Evolutionary conservation across 257 asterid species (phyloP), one percentile per base, ranked within the genome.

Genomic region (Capsicum baccatum): DNA sequence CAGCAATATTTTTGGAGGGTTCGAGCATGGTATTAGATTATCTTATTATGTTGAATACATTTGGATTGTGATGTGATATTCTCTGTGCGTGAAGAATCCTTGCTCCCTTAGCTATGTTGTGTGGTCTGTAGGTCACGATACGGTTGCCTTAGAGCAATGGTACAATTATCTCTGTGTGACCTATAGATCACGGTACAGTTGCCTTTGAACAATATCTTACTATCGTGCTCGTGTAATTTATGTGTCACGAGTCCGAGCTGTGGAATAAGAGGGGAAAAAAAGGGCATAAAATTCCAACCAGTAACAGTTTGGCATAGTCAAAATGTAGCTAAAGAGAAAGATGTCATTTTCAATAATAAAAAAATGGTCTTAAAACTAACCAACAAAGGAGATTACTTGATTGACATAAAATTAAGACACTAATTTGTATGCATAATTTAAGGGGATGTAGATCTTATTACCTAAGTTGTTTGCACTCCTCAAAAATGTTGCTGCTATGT

Each of bases 381-480:
- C 42, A 69, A 44, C 78, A 69, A 7, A 39, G 15, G 13, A 69
- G 55, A 16, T 69, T 39, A 15, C 54, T 69, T 69, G 78, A 39
- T 69, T 69, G 55, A 69, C 55, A 69, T 69, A 54, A 26, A 69
- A 39, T 69, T 68, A 39, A 69, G 33, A 69, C 78, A 39, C 13
- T 37, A 37, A 8, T 69, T 67, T 35, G 69, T 63, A 21, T 7
- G 54, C 55, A 69, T 39, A 69, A 69, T 69, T 39, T 3, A 39
- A 7, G 13, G 54, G 26, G 26, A 39, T 39, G 26, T 39, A 14
- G 54, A 69, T 39, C 39, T 69, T 42, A 19, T 16, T 44, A 26
- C 33, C 33, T 26, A 26, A 26, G 33, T 26, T 44, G 48, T 6
- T 44, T 6, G 48, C 8, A 44, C 48, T 44, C 48, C 6, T 5